A percentile compares a stretch with the other conserved stretches of the same genome.
phyloP scores from a whole-genome alignment of 2,329 filamentous ascomycete genomes.

The Celoporthe dispersa region DNA sequence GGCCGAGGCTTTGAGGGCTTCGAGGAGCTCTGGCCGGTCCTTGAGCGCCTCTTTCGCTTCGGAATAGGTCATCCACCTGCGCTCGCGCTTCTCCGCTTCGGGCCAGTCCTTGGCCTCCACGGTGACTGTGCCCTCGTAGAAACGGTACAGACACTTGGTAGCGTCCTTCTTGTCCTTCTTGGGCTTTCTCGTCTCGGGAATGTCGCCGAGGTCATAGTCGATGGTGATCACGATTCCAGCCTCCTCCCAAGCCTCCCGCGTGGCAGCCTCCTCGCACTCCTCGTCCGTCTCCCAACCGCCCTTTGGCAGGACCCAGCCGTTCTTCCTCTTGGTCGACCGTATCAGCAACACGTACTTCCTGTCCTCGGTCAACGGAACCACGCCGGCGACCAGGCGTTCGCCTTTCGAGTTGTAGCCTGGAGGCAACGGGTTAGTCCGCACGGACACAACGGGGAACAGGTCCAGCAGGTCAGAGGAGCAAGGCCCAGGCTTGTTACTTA shows the following conservation, averaged over 20 bases:
- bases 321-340: conserved; percentile 83
- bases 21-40: conserved; percentile 81
- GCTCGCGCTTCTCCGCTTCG: conserved; percentile 87
- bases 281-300: conserved; percentile 98
- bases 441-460: conserved; percentile 28
- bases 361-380: conserved; percentile 86
- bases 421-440: conserved; percentile 44
- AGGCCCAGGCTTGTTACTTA: conserved; percentile 56
- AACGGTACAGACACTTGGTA: conserved; percentile 73
- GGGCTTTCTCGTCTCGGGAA: conserved; percentile 81
- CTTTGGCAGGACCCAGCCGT: conserved; percentile 93
- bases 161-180: conserved; percentile 63
- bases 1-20: conserved; percentile 82
- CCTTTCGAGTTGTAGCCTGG: conserved; percentile 89
- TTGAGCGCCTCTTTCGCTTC: conserved; percentile 80
- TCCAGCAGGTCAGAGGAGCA: conserved; percentile 28
- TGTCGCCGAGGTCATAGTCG: conserved; percentile 82
- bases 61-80: conserved; percentile 85
- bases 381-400: conserved; percentile 92
- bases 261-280: conserved; percentile 79
- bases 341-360: conserved; percentile 90
- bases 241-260: conserved; percentile 97
- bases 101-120: conserved; percentile 89
- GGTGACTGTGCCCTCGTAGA: conserved; percentile 86
- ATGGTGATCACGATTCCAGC: conserved; percentile 88